Percentiles rank a stretch among this genome's conserved stretches.
These are phyloP conservation scores for Gleditsia sinensis DNA, from an alignment of 306 rosid species.

Conservation along the genomic window DNA sequence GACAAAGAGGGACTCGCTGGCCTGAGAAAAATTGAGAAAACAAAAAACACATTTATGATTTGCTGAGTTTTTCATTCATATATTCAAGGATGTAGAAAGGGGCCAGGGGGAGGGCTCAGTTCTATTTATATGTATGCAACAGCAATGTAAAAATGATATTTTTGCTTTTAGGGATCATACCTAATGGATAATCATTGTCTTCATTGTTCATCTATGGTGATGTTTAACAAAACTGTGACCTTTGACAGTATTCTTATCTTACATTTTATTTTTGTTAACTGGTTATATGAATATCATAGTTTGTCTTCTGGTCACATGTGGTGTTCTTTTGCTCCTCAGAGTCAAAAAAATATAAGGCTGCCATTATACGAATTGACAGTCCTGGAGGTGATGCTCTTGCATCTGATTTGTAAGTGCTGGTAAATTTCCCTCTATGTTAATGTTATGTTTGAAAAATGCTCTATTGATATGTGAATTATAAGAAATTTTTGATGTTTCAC, in stretches of 20 bases:
- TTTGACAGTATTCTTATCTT: neutral
- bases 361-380: slow-evolving; percentile 91
- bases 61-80: slow-evolving; percentile 5
- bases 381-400: slow-evolving; percentile 99
- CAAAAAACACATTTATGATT: slow-evolving; percentile 7
- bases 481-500: slow-evolving; percentile 23
- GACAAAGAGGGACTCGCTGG: neutral
- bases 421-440: slow-evolving; percentile 28
- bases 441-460: slow-evolving; percentile 22
- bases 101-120: slow-evolving; percentile 4
- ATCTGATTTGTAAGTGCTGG: slow-evolving; percentile 92
- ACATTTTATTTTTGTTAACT: slow-evolving; percentile 16
- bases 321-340: slow-evolving; percentile 50
- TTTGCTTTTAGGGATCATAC: neutral
- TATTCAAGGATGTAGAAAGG: slow-evolving; percentile 24
- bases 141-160: neutral
- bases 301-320: slow-evolving; percentile 21
- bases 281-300: neutral
- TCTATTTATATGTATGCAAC: neutral
- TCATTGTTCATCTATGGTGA: slow-evolving; percentile 13
- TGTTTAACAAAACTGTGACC: slow-evolving; percentile 28
- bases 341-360: slow-evolving; percentile 86
- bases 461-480: slow-evolving; percentile 29
- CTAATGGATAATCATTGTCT: slow-evolving; percentile 16
- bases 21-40: slow-evolving; percentile 25